Percentiles rank a stretch among this genome's conserved stretches.
Evolutionary conservation across 75 land plant species (phyloP).

Genomic region (Pinus taeda): DNA sequence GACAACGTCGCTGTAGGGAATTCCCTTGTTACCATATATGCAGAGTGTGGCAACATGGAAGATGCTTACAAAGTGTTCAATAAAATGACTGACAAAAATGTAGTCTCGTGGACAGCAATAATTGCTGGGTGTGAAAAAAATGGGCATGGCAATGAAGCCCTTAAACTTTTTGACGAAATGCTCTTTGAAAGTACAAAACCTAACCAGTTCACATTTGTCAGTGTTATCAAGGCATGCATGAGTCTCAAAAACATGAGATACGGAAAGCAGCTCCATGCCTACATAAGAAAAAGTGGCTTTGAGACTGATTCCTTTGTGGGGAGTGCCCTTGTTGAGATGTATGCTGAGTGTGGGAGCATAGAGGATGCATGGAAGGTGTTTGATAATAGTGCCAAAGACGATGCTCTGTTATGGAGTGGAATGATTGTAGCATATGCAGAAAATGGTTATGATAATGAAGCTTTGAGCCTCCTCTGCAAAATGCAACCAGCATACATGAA

Average conservation of each 20-base stretch:
- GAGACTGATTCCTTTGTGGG: constrained; percentile 16
- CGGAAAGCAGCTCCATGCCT: constrained; percentile 18
- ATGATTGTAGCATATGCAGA: constrained; percentile 21
- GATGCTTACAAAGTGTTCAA: constrained; percentile 6
- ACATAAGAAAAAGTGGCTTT: constrained; percentile 7
- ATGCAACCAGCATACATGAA: constrained; percentile 20
- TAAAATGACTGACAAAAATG: neutral
- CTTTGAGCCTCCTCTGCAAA: constrained; percentile 13
- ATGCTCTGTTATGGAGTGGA: constrained; percentile 22
- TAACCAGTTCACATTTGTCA: constrained; percentile 22
- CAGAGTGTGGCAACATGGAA: constrained; percentile 5
- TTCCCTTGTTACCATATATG: neutral
- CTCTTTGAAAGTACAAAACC: constrained; percentile 10
- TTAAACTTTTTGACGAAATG: constrained; percentile 23
- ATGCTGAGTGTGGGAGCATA: constrained; percentile 13
- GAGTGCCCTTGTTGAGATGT: constrained; percentile 23
- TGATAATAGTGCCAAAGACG: neutral
- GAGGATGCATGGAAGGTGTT: constrained; percentile 25
- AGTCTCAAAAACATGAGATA: constrained; percentile 14
- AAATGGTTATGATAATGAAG: constrained; percentile 9
- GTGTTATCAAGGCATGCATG: constrained; percentile 32
- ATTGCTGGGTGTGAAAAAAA: constrained; percentile 19
- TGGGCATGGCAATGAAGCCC: constrained; percentile 25
- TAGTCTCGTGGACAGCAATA: constrained; percentile 6
- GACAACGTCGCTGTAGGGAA: neutral